Evolutionary conservation across 768 basidiomycete genomes (phyloP).

Genomic region (Lentinula lateritia): DNA sequence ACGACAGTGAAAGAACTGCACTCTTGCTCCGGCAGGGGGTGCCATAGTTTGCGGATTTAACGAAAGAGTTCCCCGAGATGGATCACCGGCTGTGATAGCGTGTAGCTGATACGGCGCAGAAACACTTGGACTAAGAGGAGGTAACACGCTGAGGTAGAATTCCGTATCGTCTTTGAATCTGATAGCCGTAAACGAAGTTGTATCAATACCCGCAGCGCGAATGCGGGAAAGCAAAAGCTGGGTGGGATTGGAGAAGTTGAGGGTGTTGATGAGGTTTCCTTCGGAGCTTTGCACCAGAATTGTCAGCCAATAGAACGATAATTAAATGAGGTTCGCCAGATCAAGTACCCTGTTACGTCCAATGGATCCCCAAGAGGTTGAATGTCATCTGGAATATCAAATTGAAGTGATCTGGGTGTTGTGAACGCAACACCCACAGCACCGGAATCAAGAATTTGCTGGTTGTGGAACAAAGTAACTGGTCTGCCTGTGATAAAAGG

Average conservation of each 20-base stretch:
- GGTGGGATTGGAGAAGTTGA: slow-evolving; percentile 57
- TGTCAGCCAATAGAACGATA: not conserved
- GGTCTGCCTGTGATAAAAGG: slow-evolving; percentile 76
- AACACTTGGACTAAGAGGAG: slow-evolving; percentile 12
- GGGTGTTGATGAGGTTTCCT: slow-evolving; percentile 64
- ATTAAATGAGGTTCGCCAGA: not conserved
- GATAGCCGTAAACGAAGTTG: slow-evolving; percentile 16
- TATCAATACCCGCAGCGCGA: slow-evolving; percentile 26
- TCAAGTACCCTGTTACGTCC: slow-evolving; percentile 46
- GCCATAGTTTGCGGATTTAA: slow-evolving; percentile 43
- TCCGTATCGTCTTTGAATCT: slow-evolving; percentile 46
- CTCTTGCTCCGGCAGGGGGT: slow-evolving; percentile 41
- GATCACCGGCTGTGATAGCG: slow-evolving; percentile 66
- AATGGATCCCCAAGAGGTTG: slow-evolving; percentile 39
- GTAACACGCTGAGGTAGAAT: slow-evolving; percentile 47
- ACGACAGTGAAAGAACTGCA: slow-evolving; percentile 36
- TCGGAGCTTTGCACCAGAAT: slow-evolving; percentile 40
- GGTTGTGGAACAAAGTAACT: slow-evolving; percentile 61
- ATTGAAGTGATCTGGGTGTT: slow-evolving; percentile 15
- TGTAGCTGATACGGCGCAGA: slow-evolving; percentile 41
- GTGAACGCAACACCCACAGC: slow-evolving; percentile 63
- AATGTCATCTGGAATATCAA: slow-evolving; percentile 31
- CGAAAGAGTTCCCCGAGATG: slow-evolving; percentile 62
- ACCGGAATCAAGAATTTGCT: slow-evolving; percentile 51
- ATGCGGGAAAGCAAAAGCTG: slow-evolving; percentile 53